These are phyloP conservation scores for Xylaria grammica DNA, from an alignment of 495 filamentous ascomycete genomes.

Conservation along the genomic window DNA sequence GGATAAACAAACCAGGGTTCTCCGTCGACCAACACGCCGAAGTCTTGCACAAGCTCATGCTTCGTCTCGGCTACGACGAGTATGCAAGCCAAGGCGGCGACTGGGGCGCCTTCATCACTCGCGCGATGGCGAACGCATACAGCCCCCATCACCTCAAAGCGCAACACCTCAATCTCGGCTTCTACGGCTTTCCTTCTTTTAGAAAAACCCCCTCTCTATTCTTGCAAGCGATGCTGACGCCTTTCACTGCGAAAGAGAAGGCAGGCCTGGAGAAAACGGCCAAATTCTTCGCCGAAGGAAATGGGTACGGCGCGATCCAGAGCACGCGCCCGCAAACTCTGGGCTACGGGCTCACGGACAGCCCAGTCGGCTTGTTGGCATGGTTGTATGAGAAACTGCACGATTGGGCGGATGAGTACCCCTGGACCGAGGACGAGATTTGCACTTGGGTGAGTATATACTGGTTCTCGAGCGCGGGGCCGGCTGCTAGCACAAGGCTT, in stretches of 20 bases:
- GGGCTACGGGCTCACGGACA: constrained; percentile 58
- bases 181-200: constrained; percentile 37
- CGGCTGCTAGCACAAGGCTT: constrained; percentile 56
- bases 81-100: constrained; percentile 75
- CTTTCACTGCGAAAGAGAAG: constrained; percentile 37
- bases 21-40: constrained; percentile 63
- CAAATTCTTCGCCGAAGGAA: constrained; percentile 53
- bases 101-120: constrained; percentile 67
- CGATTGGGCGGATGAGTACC: constrained; percentile 62
- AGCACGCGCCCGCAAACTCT: constrained; percentile 65
- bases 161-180: constrained; percentile 66
- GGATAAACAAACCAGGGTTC: constrained; percentile 58
- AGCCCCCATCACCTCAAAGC: constrained; percentile 62
- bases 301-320: constrained; percentile 58
- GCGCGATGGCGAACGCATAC: constrained; percentile 52
- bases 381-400: constrained; percentile 73
- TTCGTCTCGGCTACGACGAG: constrained; percentile 61
- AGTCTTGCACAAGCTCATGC: constrained; percentile 66
- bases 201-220: constrained; percentile 43
- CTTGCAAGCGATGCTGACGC: constrained; percentile 44
- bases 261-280: constrained; percentile 47
- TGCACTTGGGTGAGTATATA: constrained; percentile 68
- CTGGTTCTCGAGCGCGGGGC: constrained; percentile 58
- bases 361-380: constrained; percentile 61
- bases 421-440: constrained; percentile 52